Evolutionary conservation across 2,329 filamentous ascomycete genomes (phyloP).

Genomic region (Fusarium algeriense): DNA sequence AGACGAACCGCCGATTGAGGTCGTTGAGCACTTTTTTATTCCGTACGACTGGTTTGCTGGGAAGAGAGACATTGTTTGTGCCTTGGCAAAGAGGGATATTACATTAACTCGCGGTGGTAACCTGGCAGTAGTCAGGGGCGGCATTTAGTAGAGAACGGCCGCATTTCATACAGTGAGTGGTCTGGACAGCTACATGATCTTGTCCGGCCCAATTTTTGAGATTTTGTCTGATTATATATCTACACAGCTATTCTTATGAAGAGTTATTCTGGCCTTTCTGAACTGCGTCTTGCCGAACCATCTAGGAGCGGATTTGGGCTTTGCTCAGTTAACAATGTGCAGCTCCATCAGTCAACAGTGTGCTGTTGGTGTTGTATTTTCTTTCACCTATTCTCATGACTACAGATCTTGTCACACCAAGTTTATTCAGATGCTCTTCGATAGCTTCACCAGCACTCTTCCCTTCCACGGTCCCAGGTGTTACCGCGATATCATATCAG

Average conservation of each 20-base stretch:
- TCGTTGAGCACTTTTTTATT: constrained; percentile 29
- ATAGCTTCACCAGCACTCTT: too few species aligned
- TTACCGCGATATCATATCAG: too few species aligned
- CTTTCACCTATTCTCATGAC: not conserved
- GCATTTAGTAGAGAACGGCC: constrained; percentile 7
- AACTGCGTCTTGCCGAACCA: too few species aligned
- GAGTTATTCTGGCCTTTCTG: too few species aligned
- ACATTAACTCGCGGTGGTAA: constrained; percentile 23
- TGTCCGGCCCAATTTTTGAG: not conserved
- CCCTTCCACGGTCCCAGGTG: too few species aligned
- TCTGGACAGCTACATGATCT: not conserved
- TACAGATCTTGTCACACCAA: too few species aligned
- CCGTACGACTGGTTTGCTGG: constrained; percentile 33
- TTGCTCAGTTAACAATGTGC: too few species aligned
- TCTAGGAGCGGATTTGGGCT: too few species aligned
- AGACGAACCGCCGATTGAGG: not conserved
- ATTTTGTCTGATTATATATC: not conserved
- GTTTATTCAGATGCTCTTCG: too few species aligned
- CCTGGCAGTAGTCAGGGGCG: constrained; percentile 18
- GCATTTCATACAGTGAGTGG: not conserved
- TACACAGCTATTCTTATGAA: not conserved
- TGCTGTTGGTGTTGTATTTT: too few species aligned
- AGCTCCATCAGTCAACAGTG: too few species aligned
- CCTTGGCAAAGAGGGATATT: constrained; percentile 16
- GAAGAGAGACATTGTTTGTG: constrained; percentile 18